A percentile compares a stretch with the other conserved stretches of the same genome.
Conservation (phyloP, 495 filamentous ascomycete genomes). For the Apodospora peruviana region DNA sequence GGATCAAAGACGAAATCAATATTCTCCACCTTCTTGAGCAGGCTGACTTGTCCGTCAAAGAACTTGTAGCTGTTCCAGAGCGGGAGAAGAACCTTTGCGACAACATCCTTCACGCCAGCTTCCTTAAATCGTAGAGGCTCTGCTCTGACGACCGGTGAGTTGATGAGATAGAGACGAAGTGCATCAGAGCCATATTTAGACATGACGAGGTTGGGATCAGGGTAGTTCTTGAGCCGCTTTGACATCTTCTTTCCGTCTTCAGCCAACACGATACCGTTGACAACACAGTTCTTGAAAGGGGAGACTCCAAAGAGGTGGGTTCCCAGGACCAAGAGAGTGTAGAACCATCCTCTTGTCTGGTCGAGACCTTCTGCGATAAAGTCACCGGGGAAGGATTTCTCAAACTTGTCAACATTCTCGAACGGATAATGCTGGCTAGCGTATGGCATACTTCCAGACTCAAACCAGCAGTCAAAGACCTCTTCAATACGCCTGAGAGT, state of each 20-base stretch:
- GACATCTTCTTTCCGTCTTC: conserved; percentile 99
- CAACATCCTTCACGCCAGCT: conserved; percentile 88
- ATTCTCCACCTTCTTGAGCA: conserved; percentile 83
- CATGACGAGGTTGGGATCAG: conserved; percentile 82
- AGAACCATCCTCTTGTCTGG: conserved; percentile 87
- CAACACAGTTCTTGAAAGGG: conserved; percentile 95
- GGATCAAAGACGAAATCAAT: conserved; percentile 79
- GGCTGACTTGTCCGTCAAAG: conserved; percentile 89
- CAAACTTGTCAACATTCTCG: conserved; percentile 78
- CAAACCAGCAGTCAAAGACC: conserved; percentile 94
- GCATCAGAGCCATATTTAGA: conserved; percentile 89
- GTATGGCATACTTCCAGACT: conserved; percentile 94
- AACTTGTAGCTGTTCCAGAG: conserved; percentile 98
- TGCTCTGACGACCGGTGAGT: conserved; percentile 92
- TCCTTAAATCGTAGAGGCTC: conserved; percentile 92
- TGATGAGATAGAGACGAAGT: conserved; percentile 90
- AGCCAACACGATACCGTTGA: conserved; percentile 90
- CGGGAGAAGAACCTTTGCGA: conserved; percentile 87
- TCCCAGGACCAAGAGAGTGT: conserved; percentile 84
- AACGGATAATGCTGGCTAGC: conserved; percentile 92
- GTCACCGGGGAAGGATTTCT: conserved; percentile 80
- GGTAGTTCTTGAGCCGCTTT: conserved; percentile 95
- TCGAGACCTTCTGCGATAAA: conserved; percentile 95
- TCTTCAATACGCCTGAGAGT: conserved; percentile 74
- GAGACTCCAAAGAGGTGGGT: conserved; percentile 84